Conservation (phyloP, 2,329 filamentous ascomycete species). For the Aspergillus novofumigatus region DNA sequence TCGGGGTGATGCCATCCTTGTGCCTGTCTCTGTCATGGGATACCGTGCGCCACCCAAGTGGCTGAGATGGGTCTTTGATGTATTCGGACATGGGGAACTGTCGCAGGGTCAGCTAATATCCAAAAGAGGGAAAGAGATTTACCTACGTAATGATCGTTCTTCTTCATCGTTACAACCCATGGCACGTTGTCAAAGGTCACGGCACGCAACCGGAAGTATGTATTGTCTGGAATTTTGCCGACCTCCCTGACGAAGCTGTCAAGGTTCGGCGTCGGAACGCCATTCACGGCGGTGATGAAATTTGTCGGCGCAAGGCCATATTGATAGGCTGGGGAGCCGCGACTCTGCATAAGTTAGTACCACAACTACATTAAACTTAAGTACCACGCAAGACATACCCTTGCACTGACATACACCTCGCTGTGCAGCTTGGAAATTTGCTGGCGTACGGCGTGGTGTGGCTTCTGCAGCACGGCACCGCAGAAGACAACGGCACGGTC, state of each 20-base stretch:
- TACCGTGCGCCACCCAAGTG: slow-evolving; percentile 55
- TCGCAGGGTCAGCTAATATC: slow-evolving; percentile 5
- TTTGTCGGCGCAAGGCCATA: slow-evolving; percentile 94
- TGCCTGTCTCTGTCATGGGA: slow-evolving; percentile 49
- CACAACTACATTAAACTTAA: not conserved
- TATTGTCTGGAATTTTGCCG: slow-evolving; percentile 88
- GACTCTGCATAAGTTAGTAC: slow-evolving; percentile 44
- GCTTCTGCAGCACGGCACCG: slow-evolving; percentile 85
- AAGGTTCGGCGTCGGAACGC: slow-evolving; percentile 75
- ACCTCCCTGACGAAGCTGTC: slow-evolving; percentile 76
- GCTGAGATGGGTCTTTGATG: slow-evolving; percentile 51
- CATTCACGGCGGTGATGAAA: slow-evolving; percentile 96
- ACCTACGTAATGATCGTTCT: slow-evolving; percentile 87
- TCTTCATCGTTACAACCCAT: slow-evolving; percentile 99
- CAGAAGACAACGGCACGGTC: slow-evolving; percentile 91
- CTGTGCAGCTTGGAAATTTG: slow-evolving; percentile 96
- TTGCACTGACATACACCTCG: slow-evolving; percentile 90
- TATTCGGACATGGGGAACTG: slow-evolving; percentile 64
- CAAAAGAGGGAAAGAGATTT: not conserved
- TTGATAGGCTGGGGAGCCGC: slow-evolving; percentile 79
- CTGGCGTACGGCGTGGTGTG: slow-evolving; percentile 93
- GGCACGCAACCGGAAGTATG: slow-evolving; percentile 95
- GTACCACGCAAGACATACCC: slow-evolving; percentile 39
- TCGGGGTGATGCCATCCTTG: slow-evolving; percentile 33
- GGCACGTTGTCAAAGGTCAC: slow-evolving; percentile 98